Conservation (phyloP, 1,284 basidiomycete species). For the Rhodotorula sp. region DNA sequence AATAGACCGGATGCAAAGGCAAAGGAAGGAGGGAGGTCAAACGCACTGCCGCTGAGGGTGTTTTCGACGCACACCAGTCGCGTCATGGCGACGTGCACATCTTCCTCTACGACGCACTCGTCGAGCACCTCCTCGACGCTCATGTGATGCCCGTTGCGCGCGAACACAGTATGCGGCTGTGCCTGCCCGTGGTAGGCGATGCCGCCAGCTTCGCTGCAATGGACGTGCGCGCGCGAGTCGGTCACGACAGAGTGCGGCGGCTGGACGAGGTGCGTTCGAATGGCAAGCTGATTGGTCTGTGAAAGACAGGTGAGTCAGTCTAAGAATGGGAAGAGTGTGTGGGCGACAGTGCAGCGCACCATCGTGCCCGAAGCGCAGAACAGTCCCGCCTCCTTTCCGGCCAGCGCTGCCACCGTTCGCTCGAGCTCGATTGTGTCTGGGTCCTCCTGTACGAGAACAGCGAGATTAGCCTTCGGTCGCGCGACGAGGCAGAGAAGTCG, state of each 20-base stretch:
- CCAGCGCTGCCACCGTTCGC: conserved; percentile 71
- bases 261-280: conserved; percentile 82
- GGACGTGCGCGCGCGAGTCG: conserved; percentile 78
- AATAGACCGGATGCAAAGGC: no score
- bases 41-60: conserved; percentile 70
- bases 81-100: conserved; percentile 62
- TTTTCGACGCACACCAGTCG: conserved; percentile 58
- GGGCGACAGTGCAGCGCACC: conserved; percentile 60
- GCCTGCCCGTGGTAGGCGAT: conserved; percentile 87
- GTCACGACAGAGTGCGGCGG: conserved; percentile 79
- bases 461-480: no score
- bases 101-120: conserved; percentile 64
- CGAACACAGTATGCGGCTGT: conserved; percentile 65
- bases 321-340: not conserved
- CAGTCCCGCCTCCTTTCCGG: conserved; percentile 82
- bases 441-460: conserved; percentile 49
- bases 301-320: not conserved
- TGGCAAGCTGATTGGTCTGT: conserved; percentile 58
- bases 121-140: conserved; percentile 73
- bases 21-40: not conserved
- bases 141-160: conserved; percentile 71
- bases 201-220: conserved; percentile 74
- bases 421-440: conserved; percentile 67
- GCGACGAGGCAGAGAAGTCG: not conserved
- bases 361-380: conserved; percentile 87